Base-by-base conservation (phyloP, 140 eudicot species). In the Senecio squalidus region DNA sequence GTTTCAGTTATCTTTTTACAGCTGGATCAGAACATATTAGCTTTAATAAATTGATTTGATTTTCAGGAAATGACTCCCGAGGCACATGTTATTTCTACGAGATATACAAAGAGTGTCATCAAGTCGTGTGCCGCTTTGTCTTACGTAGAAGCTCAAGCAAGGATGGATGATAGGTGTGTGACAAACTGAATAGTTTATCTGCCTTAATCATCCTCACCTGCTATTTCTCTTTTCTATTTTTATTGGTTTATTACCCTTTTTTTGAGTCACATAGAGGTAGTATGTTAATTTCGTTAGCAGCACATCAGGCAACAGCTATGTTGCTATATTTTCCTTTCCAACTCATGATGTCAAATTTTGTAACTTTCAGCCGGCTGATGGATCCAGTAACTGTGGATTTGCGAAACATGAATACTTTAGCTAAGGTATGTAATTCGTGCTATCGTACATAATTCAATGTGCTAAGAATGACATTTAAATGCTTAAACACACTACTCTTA, bases 51-150 rank as follows among this genome's bases (percentile, higher is more conserved):
- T 39, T 36, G n/a, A 27, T 38, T 3, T 45, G 58, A 11, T 52
- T 72, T 70, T 43, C 78, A 92, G 98, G 98, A 87, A 78, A 87
- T 92, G 95, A 84, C 96, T 20, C 87, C 98, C 7, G 86, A 92
- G 28, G 95, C 95, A 33, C 93, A 88, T 58, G 79, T 92, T 60
- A 82, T 92, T 28, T 81, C 98, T 49, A 76, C 96, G 36, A 84
- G 84, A 76, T 92, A 68, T 63, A 84, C 98, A 58, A 92, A 92
- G 80, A 83, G 95, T 38, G 80, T 92, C 33, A 86, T 92, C 47
- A 92, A 92, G 78, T 92, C 98, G 62, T 84, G 92, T 77, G 98
- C 98, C 5, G 96, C 98, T 60, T 71, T 92, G 80, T 92, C 98
- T 36, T 92, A 92, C 62, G 87, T 92, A 24, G 98, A 92, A 76